Conservation (phyloP, 495 filamentous ascomycete genomes). For the Saxispiralis lemnorum region DNA sequence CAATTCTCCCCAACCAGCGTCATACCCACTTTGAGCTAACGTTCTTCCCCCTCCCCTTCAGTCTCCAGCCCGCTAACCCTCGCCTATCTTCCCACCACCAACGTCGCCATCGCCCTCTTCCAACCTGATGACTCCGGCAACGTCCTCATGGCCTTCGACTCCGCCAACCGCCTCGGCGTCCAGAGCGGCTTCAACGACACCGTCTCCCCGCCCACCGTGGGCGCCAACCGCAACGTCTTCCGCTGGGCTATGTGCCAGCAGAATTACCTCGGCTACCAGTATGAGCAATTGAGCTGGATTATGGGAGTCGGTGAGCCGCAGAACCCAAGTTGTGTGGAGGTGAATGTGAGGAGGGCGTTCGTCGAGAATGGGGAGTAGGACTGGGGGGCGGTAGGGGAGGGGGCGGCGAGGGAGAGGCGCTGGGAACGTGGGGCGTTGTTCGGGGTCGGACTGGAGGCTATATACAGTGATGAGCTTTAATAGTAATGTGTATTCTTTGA, state of each 20-base stretch:
- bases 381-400: background rate
- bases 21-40: background rate
- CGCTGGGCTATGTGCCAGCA: conserved; percentile 38
- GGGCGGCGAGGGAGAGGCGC: too few species aligned
- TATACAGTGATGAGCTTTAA: too few species aligned
- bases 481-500: too few species aligned
- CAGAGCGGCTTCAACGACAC: conserved; percentile 32
- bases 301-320: conserved; percentile 28
- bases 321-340: conserved; percentile 39
- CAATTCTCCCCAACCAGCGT: background rate
- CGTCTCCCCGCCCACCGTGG: conserved; percentile 19
- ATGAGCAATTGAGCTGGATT: conserved; percentile 34
- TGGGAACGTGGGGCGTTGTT: too few species aligned
- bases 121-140: conserved; percentile 17
- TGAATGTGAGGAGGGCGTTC: conserved; percentile 25
- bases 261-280: conserved; percentile 30
- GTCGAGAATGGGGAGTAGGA: background rate
- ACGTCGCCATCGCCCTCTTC: conserved; percentile 35
- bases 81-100: conserved; percentile 27
- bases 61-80: conserved; percentile 27
- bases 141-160: conserved; percentile 29
- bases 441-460: too few species aligned
- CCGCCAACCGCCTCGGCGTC: conserved; percentile 26
- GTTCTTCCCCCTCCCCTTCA: background rate
- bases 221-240: conserved; percentile 14